Evolutionary conservation across 768 basidiomycete species (phyloP).

Genomic region (Macrocybe gigantea): DNA sequence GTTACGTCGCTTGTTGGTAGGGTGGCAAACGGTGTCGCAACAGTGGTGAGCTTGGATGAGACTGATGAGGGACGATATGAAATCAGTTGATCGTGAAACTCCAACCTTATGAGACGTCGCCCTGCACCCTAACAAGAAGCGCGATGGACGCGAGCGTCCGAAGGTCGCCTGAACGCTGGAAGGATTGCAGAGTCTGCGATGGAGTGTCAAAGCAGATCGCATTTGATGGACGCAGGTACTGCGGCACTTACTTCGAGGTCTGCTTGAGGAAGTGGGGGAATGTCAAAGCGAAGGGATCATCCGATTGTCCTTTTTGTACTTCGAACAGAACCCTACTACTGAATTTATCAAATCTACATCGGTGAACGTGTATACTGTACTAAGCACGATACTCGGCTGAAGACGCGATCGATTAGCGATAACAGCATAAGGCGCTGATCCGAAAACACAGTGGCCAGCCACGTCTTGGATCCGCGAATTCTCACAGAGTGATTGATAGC

Average conservation of each 20-base stretch:
- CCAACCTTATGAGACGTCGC: slow-evolving; percentile 49
- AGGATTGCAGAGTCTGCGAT: slow-evolving; percentile 31
- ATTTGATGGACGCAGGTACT: neutral
- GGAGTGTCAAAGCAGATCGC: neutral
- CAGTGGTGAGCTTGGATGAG: slow-evolving; percentile 17
- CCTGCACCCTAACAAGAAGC: slow-evolving; percentile 63
- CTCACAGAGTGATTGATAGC: too few species aligned
- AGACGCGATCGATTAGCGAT: slow-evolving; percentile 19
- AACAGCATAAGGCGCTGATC: slow-evolving; percentile 8
- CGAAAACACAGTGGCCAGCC: neutral
- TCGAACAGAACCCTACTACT: slow-evolving; percentile 6
- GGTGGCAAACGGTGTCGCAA: slow-evolving; percentile 56
- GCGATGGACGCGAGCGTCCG: slow-evolving; percentile 65
- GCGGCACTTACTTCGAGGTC: slow-evolving; percentile 6
- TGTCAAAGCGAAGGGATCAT: neutral
- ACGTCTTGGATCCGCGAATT: too few species aligned
- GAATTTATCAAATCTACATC: slow-evolving; percentile 14
- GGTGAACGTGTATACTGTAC: too few species aligned
- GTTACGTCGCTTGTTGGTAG: slow-evolving; percentile 70
- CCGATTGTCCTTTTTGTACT: slow-evolving; percentile 5
- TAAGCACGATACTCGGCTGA: slow-evolving; percentile 3
- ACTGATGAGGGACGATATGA: slow-evolving; percentile 6
- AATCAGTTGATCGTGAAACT: neutral
- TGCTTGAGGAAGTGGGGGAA: slow-evolving; percentile 1
- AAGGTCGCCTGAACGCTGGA: slow-evolving; percentile 49